Evolutionary conservation across 225 moss, liverwort and hornwort species (phyloP), one percentile per base, ranked within the genome.

Genomic region (Physcomitrellopsis africana): DNA sequence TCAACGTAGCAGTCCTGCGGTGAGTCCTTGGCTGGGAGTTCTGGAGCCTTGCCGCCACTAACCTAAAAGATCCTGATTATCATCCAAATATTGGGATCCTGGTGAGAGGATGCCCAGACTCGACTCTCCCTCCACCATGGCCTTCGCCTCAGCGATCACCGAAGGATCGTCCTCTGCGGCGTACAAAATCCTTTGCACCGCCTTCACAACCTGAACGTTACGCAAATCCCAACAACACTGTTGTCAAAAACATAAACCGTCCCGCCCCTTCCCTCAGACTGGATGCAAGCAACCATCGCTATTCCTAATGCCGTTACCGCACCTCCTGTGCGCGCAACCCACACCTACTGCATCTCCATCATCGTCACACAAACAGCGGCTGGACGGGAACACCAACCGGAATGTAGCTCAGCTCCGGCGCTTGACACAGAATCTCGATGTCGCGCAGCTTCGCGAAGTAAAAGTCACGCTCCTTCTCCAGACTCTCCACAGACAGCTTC

Each of bases 121-220:
- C 1, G 18, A 29, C 32, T 80, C 75, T 8, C 81, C 82, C 69
- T 78, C 82, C 20, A 89, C 94, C 92, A 94, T 91, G 3, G 96
- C 91, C 80, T 88, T 91, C 6, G 96, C 96, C 80, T 96, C 96
- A 10, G 88, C 79, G 26, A 97, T 94, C 80, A 97, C 94, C 55
- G 91, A 84, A 67, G 92, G 91, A 73, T 84, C 88, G 80, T 92
- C 94, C 75, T 97, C 96, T 22, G 92, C 77, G 52, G 96, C 92
- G 74, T 94, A 93, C 72, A 97, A 81, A 72, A 97, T 94, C 81
- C 92, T 91, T 85, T 97, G 96, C 81, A 97, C 96, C 62, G 96
- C 96, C 89, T 90, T 90, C 73, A 97, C 91, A 73, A 97, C 92
- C 96, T 96, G 91, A 29, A 29, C 29, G 57, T 8, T 4, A 62